Percentiles rank a stretch among this genome's conserved stretches.
These are phyloP conservation scores for Trichoderma aggressivum DNA, from an alignment of 2,329 filamentous ascomycete species.

Conservation along the genomic window DNA sequence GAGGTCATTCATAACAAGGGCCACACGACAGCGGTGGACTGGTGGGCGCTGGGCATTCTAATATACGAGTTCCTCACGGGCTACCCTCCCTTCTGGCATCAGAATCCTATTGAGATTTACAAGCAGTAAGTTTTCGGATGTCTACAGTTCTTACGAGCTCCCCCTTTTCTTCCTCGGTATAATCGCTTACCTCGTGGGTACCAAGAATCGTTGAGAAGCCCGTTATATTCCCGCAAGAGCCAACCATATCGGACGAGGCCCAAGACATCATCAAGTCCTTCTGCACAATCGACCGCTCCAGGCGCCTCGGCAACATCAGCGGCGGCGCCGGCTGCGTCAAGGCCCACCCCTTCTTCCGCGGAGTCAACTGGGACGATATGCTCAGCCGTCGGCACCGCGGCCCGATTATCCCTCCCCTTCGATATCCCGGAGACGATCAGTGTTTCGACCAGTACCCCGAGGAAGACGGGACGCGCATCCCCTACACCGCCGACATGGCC, in stretches of 20 bases:
- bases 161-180: neutral
- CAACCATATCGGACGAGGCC: constrained; percentile 62
- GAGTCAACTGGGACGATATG: constrained; percentile 71
- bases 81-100: constrained; percentile 83
- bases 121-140: constrained; percentile 55
- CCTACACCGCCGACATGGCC: constrained; percentile 66
- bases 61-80: constrained; percentile 83
- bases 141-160: neutral
- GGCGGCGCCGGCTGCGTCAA: constrained; percentile 72
- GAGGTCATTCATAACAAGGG: constrained; percentile 84
- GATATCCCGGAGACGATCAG: constrained; percentile 69
- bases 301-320: constrained; percentile 73
- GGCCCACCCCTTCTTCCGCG: constrained; percentile 69
- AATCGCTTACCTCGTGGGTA: neutral
- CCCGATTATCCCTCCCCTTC: constrained; percentile 72
- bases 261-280: constrained; percentile 73
- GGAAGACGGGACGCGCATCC: constrained; percentile 61
- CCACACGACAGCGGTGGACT: constrained; percentile 73
- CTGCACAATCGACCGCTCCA: constrained; percentile 75
- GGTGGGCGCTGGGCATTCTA: constrained; percentile 82
- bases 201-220: constrained; percentile 73
- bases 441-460: constrained; percentile 85
- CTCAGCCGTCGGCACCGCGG: constrained; percentile 61
- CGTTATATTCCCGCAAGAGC: constrained; percentile 68
- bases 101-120: constrained; percentile 84